These are phyloP conservation scores for Xylariales sp. DNA, from an alignment of 2,329 filamentous ascomycete species.

Conservation along the genomic window DNA sequence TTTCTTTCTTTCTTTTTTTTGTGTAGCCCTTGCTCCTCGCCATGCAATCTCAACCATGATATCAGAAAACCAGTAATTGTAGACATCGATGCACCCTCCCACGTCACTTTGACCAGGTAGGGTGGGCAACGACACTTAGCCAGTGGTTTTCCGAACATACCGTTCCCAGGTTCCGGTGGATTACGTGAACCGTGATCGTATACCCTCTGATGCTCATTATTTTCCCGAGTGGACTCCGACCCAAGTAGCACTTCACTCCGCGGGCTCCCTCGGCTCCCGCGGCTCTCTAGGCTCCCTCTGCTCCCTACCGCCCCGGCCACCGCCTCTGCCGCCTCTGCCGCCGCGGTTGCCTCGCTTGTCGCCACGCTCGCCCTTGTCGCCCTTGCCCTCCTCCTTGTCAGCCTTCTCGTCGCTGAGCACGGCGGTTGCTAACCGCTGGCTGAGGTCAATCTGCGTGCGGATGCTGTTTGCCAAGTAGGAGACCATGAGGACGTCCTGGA, in stretches of 20 bases:
- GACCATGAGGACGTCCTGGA: slow-evolving; percentile 97
- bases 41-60: slow-evolving; percentile 7
- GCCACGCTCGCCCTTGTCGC: slow-evolving; percentile 40
- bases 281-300: slow-evolving; percentile 45
- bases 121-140: no score
- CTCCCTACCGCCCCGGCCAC: slow-evolving; percentile 45
- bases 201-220: not conserved
- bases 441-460: slow-evolving; percentile 97
- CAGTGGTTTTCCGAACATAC: slow-evolving; percentile 2
- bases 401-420: slow-evolving; percentile 52
- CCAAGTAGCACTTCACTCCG: slow-evolving; percentile 21
- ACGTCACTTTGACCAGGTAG: no score
- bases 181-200: not conserved
- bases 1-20: no score
- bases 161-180: not conserved
- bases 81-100: no score
- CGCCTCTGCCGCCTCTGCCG: slow-evolving; percentile 38
- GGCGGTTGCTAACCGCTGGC: slow-evolving; percentile 86
- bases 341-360: slow-evolving; percentile 31
- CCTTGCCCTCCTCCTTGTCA: slow-evolving; percentile 28
- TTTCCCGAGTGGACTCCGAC: not conserved
- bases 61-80: not conserved
- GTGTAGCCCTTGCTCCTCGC: slow-evolving; percentile 7
- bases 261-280: slow-evolving; percentile 42
- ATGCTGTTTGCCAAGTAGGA: slow-evolving; percentile 98